Percentiles rank a stretch among this genome's conserved stretches.
These are phyloP conservation scores for Fusarium verrucosum DNA, from an alignment of 2,329 filamentous ascomycete species.

Conservation along the genomic window DNA sequence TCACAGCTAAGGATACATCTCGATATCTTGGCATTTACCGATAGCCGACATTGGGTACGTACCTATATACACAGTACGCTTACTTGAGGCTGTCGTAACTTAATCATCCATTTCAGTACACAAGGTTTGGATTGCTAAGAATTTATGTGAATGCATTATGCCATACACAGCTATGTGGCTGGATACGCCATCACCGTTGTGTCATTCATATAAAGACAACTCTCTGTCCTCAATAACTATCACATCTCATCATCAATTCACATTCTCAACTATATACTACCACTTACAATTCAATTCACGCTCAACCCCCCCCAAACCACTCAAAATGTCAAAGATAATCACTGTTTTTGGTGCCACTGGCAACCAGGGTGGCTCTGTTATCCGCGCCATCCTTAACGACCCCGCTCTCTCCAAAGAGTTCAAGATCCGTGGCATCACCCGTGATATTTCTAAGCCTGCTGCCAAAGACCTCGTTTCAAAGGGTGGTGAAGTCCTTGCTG, in stretches of 20 bases:
- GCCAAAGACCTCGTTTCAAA: slow-evolving; percentile 51
- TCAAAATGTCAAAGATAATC: slow-evolving; percentile 50
- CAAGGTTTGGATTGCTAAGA: slow-evolving; percentile 28
- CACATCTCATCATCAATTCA: background rate
- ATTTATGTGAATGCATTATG: background rate
- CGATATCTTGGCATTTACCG: slow-evolving; percentile 40
- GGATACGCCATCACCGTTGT: slow-evolving; percentile 2
- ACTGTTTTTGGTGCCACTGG: slow-evolving; percentile 61
- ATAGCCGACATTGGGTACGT: slow-evolving; percentile 17
- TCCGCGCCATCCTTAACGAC: slow-evolving; percentile 57
- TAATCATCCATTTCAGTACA: slow-evolving; percentile 3
- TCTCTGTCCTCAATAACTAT: background rate
- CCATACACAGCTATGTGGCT: slow-evolving; percentile 13
- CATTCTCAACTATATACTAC: background rate
- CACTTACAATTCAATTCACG: background rate
- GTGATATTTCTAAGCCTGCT: slow-evolving; percentile 53
- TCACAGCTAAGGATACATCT: slow-evolving; percentile 10
- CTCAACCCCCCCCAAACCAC: rapidly evolving
- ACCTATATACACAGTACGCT: background rate
- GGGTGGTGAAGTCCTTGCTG: slow-evolving; percentile 56
- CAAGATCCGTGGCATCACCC: slow-evolving; percentile 58
- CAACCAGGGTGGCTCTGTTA: slow-evolving; percentile 60
- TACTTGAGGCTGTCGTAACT: background rate
- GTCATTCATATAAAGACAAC: slow-evolving; percentile 16
- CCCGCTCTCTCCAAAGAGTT: slow-evolving; percentile 55